phyloP scores from a whole-genome alignment of 352 stramenopile genomes.

The Aphanomyces cochlioides region DNA sequence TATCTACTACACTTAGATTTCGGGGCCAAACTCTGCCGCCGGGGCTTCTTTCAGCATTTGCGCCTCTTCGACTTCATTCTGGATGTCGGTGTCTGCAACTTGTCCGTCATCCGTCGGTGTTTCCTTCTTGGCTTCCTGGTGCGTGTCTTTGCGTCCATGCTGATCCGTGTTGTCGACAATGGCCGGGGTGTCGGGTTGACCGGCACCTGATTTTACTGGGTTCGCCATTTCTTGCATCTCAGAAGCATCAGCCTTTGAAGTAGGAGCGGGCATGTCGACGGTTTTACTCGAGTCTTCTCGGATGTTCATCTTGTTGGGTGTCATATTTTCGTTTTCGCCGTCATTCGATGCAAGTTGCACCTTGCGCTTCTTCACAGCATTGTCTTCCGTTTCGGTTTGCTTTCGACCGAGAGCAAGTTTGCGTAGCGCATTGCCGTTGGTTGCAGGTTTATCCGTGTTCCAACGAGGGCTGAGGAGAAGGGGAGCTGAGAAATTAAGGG shows the following conservation, averaged over 20 bases:
- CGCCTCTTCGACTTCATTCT: neutral
- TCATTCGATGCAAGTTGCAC: neutral
- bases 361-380: constrained; percentile 18
- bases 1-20: neutral
- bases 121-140: neutral
- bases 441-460: neutral
- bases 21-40: neutral
- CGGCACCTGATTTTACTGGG: too few species aligned
- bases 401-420: constrained; percentile 25
- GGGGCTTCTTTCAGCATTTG: neutral
- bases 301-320: constrained; percentile 1
- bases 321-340: constrained; percentile 8
- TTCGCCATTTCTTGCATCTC: too few species aligned
- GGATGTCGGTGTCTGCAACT: neutral
- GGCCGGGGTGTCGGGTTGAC: too few species aligned
- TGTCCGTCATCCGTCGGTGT: neutral
- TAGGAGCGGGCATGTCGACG: too few species aligned
- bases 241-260: too few species aligned
- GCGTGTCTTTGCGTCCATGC: neutral
- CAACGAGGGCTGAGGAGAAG: constrained; percentile 12
- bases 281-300: too few species aligned
- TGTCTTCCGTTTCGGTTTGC: neutral
- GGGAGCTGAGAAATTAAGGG: constrained; percentile 20
- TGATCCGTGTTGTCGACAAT: too few species aligned
- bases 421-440: neutral